Evolutionary conservation across 192 early-diverging fungal genomes (phyloP), one percentile per base, ranked within the genome.

Genomic region (Linderina pennispora): DNA sequence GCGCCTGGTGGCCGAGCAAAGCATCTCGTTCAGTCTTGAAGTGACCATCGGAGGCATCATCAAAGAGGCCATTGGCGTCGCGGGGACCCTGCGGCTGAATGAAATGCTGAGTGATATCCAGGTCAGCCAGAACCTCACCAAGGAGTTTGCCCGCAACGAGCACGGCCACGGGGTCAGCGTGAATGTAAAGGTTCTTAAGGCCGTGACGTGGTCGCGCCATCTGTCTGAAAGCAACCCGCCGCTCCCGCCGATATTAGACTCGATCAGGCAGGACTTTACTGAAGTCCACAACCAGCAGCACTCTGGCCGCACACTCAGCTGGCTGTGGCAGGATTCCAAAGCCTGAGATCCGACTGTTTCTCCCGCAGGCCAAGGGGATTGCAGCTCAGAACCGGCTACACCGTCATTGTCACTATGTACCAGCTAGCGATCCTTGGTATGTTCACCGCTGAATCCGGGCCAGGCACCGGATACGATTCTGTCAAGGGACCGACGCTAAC

Each of bases 371-470:
- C 8, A 77, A 47, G 43, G 90, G 87, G 55, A 63, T 73, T n/a
- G 76, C 79, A 2, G 85, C 56, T 75, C 83, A 65, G 74, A n/a
- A 79, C 45, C 15, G 51, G 41, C 9, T 68, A 60, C 38, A 49
- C 46, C 9, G 39, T 72, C 19, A 26, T 82, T 56, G 78, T 85
- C 3, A 89, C 87, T n/a, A 81, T 84, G 0, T 94, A 83, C 58
- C 92, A 98, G 63, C 89, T 94, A 83, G 87, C 85, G 16, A 81
- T 98, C 8, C 76, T 98, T 19, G 64, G 88, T 20, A 84, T 89
- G 57, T 98, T 86, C 67, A 94, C 93, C 43, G 54, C 40, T 1
- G 2, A 21, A 2, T 24, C 28, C 11, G 35, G 45, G 4, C 37
- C 37, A 1, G 54, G 40, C 25, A 64, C 77, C 11, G 64, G 70